Percentiles rank a stretch among this genome's conserved stretches.
phyloP scores from a whole-genome alignment of 306 rosid species.

The Oemleria cerasiformis region DNA sequence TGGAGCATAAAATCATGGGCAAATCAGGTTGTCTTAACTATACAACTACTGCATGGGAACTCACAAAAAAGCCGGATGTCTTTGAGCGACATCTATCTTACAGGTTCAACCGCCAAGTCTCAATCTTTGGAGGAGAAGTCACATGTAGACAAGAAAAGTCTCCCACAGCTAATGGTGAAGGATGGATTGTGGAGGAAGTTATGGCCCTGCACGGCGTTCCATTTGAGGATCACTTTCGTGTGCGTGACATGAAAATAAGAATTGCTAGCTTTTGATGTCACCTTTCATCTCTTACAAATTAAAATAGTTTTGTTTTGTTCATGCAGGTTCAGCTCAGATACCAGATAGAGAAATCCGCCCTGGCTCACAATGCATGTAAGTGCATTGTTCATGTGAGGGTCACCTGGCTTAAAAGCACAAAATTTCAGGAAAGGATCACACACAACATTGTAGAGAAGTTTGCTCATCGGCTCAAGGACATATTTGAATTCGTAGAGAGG shows the following conservation, averaged over 20 bases:
- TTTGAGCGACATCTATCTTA: conserved; percentile 55
- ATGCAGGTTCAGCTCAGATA: conserved; percentile 68
- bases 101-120: conserved; percentile 48
- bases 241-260: conserved; percentile 26
- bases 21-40: conserved; percentile 62
- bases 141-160: conserved; percentile 61
- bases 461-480: conserved; percentile 37
- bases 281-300: neutral
- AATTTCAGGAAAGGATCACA: conserved; percentile 59
- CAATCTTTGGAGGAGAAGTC: conserved; percentile 61
- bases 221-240: conserved; percentile 57
- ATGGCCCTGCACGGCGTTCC: conserved; percentile 71
- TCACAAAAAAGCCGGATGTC: conserved; percentile 38
- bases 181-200: conserved; percentile 68
- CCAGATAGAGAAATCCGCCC: conserved; percentile 47
- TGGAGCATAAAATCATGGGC: conserved; percentile 66
- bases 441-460: conserved; percentile 55
- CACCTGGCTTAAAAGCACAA: conserved; percentile 61
- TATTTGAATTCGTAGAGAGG: conserved; percentile 50
- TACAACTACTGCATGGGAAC: conserved; percentile 59
- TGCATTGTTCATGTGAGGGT: conserved; percentile 53
- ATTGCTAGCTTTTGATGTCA: neutral
- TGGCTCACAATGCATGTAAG: conserved; percentile 51
- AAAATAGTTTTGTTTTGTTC: neutral
- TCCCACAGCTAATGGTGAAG: conserved; percentile 35